Percentiles rank a stretch among this genome's conserved stretches.
Evolutionary conservation across 2,329 filamentous ascomycete species (phyloP).

Genomic region (Verticillium longisporum): DNA sequence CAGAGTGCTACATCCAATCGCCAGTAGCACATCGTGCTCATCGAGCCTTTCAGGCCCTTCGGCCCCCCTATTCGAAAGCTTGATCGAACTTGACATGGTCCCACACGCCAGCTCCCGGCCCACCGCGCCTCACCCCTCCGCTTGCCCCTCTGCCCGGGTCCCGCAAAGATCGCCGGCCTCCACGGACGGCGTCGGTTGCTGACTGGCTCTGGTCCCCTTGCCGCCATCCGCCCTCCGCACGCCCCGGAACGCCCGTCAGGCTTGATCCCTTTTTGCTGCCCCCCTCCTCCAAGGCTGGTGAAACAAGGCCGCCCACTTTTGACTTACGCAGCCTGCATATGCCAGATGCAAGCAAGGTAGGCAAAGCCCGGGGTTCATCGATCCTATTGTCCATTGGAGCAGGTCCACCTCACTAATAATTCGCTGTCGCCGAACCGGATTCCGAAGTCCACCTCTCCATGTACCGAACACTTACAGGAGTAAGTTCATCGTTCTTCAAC

Average conservation of each 20-base stretch:
- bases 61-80: not conserved
- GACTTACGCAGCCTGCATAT: constrained; percentile 5
- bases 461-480: not conserved
- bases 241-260: not conserved
- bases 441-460: not conserved
- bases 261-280: not conserved
- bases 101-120: not conserved
- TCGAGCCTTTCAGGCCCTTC: not conserved
- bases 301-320: constrained; percentile 4
- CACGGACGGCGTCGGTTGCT: not conserved
- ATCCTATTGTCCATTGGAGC: not conserved
- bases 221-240: not conserved
- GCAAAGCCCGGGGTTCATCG: not conserved
- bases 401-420: not conserved
- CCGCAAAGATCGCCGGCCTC: constrained; percentile 1
- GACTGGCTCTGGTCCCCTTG: not conserved
- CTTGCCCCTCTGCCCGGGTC: constrained; percentile 1
- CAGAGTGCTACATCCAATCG: not conserved
- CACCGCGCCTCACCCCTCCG: not conserved
- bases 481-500: too few relatives aligned
- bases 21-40: not conserved
- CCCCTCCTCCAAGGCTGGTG: not conserved
- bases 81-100: constrained; percentile 3
- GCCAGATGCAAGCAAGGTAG: constrained; percentile 1
- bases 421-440: not conserved